Conservation (phyloP, 2,329 filamentous ascomycete species). For the Fusarium sp. region DNA sequence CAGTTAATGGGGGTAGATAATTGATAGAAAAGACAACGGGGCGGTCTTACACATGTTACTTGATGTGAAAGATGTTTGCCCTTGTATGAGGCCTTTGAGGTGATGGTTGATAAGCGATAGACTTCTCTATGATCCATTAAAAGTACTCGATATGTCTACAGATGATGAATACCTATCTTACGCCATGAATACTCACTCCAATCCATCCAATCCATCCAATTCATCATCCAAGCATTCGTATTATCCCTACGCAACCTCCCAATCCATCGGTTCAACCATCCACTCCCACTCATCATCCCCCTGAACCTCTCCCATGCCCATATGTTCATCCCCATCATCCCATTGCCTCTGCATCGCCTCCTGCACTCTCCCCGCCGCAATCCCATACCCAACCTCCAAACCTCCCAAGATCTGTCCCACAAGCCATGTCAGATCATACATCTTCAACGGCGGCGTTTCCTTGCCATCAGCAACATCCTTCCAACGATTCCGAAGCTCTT, state of each 20-base stretch:
- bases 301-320: constrained; percentile 13
- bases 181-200: not conserved
- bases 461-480: constrained; percentile 69
- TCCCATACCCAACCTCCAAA: constrained; percentile 65
- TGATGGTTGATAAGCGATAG: not conserved
- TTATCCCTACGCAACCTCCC: constrained; percentile 43
- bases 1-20: constrained; percentile 20
- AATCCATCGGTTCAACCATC: constrained; percentile 55
- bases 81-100: not conserved
- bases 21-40: constrained; percentile 28
- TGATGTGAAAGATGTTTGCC: not conserved
- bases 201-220: not conserved
- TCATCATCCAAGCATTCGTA: not conserved
- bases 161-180: not conserved
- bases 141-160: not conserved
- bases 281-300: constrained; percentile 49
- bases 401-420: constrained; percentile 66
- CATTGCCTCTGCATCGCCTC: constrained; percentile 53
- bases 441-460: constrained; percentile 57
- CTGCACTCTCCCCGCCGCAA: constrained; percentile 59
- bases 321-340: constrained; percentile 13
- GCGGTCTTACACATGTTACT: not conserved
- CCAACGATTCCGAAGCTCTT: constrained; percentile 77
- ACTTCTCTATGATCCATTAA: not conserved
- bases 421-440: constrained; percentile 71